Base-by-base conservation (phyloP, 2,329 filamentous ascomycete species). In the Cladophialophora yegresii region DNA sequence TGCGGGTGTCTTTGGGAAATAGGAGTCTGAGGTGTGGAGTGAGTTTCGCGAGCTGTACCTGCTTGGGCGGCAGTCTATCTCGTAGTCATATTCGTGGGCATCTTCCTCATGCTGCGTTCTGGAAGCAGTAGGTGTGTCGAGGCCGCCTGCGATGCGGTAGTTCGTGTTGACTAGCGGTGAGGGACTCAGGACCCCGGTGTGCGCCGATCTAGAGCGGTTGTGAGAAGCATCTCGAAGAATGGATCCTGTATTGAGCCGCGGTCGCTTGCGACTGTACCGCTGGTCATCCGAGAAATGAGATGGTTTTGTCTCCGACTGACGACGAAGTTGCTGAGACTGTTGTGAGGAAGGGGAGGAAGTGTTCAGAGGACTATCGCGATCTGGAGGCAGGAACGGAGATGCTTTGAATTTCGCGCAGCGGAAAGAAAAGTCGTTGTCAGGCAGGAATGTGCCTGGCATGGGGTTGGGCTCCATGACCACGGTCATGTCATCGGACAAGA, bases 31-130 rank as follows among this genome's bases (percentile, higher is more conserved):
- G 54, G 64, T 69, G 9, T 66, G 69, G 47, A 70, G 71, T 9
- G 66, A 70, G 47, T 47, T 69, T 13, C 77, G 72, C 47, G 72
- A 73, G 68, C 79, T 74, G 68, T 79, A 80, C 56, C 78, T 74
- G 70, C 75, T 80, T 28, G 77, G 77, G 57, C 78, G 74, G 64
- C 78, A 79, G 66, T 79, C 77, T 55, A 75, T 61, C 61, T 79
- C 77, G 10, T 73, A 72, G 5, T 73, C 71, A 54, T 66, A 70
- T 20, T 69, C 69, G 28, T 69, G 66, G 36, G 65, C 64, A 30
- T 69, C 66, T 22, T 70, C 67, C 58, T 72, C 65, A 45, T 65
- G 66, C 45, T 67, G 67, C 58, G 58, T 69, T 64, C 57, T 71
- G 69, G 63, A 73, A 67, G 63, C 72, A 26, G 36, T 65, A n/a